Conservation (phyloP, 2,329 filamentous ascomycete species). For the Pestalotiopsis sp. region DNA sequence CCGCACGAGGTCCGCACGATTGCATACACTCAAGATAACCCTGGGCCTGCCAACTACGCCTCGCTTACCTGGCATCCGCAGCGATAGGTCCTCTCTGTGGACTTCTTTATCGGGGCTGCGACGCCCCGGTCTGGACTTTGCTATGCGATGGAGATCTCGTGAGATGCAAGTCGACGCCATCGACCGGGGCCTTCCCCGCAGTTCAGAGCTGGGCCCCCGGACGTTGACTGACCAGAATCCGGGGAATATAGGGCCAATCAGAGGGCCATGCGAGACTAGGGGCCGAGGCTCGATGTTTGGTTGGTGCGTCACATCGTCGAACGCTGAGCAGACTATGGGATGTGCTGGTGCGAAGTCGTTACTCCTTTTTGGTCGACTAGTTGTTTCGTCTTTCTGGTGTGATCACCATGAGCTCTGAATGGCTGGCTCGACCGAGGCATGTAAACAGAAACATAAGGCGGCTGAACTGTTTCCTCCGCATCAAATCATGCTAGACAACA, state of each 20-base stretch:
- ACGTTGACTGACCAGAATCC: neutral
- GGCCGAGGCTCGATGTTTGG: neutral
- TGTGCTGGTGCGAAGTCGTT: neutral
- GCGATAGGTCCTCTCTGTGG: neutral
- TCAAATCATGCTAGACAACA: neutral
- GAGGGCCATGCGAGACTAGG: neutral
- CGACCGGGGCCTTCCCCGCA: slow-evolving; percentile 7
- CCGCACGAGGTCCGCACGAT: neutral
- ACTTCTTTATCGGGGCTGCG: neutral
- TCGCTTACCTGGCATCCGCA: neutral
- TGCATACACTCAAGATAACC: neutral
- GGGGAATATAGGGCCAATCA: neutral
- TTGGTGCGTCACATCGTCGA: neutral
- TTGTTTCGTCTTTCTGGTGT: neutral
- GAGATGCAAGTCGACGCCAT: neutral
- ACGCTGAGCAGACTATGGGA: neutral
- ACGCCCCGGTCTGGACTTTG: neutral
- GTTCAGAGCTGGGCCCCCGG: neutral
- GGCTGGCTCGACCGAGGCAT: too few species aligned
- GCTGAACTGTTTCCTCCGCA: neutral
- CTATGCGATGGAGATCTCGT: neutral
- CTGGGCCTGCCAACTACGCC: neutral
- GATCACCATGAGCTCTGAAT: neutral
- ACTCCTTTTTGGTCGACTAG: neutral
- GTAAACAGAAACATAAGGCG: neutral